Base-by-base conservation (phyloP, 2,329 filamentous ascomycete species). In the Trichophyton schoenleinii region DNA sequence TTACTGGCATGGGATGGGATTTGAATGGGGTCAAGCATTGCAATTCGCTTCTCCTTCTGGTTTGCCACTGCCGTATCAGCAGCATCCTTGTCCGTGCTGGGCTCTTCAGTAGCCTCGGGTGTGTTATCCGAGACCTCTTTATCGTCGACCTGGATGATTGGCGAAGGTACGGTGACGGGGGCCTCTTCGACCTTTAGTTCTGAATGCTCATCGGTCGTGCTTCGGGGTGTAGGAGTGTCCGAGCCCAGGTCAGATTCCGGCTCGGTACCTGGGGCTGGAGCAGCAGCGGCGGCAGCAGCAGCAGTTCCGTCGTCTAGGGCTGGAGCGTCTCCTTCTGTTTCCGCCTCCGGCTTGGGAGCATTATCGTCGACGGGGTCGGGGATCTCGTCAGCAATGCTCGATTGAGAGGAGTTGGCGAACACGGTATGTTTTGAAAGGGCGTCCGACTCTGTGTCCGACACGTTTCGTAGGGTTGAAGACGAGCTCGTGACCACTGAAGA, bases 11-110 rank as follows among this genome's bases (percentile, higher is more conserved):
- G 20, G 2, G 70, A 70, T 15, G 74, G 59, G 34, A 66, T 71
- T 59, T 73, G 72, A 59, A 88, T 86, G 18, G 83, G 82, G 31
- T 85, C 81, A 20, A 78, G 65, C 61, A 69, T 66, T 61, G 69
- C 69, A 55, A 36, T 36, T 44, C 38, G 34, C 18, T 58, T 58
- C 25, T 58, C 55, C 28, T 58, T 58, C 20, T 25, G 41, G 2
- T 28, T 34, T 8, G 13, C 5, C 18, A 34, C 49, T 15, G 13
- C 25, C 2, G 5, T 28, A 31, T 55, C 49, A 25, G 13, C 49
- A 25, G 13, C 49, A 36, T 20, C 7, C 49, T 20, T 28, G 7
- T 31, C 15, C 13, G 28, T 34, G 15, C 34, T 55, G 25, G 49
- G n/a, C 5, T 34, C 49, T 18, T 55, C 28, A 28, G 1, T 7